Base-by-base conservation (phyloP, 257 asterid genomes). In the Schizonepeta tenuifolia region DNA sequence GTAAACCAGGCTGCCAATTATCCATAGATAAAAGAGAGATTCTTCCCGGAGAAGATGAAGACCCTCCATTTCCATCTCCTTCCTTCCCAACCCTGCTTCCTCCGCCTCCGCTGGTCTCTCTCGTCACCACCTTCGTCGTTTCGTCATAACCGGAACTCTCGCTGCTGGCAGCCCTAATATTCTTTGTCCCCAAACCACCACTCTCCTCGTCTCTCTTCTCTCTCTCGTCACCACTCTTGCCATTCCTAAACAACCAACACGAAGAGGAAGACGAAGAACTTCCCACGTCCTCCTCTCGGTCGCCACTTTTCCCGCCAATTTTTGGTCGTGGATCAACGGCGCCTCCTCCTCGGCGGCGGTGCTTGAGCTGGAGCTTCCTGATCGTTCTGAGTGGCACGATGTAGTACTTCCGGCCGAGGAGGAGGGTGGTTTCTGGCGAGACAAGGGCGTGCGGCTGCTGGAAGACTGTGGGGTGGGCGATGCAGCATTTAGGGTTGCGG, bases 381-480 rank as follows among this genome's bases (percentile, higher is more conserved):
- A 89, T 78, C 4, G 96, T 89, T 12, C 74, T 77, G 11, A 84
- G 55, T 0, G 96, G 96, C 5, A 90, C 92, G 17, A 84, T 80
- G 15, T 86, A 87, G 78, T 84, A 90, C 31, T 86, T 87, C 49
- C 65, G 82, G 40, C 95, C 95, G 5, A 88, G 92, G 57, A 62
- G 22, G 18, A 90, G 88, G 20, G 74, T 77, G 69, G 90, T 85
- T 3, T 83, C 87, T 0, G 94, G 92, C 10, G 90, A 65, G 9
- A 87, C 73, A 24, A 83, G 31, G n/a, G 79, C 90, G 72, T 87
- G 70, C 0, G 95, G 96, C 60, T 77, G 85, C 77, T 78, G 83
- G 88, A 90, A 90, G 17, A 87, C 83, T 9, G 79, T 82, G 7
- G 95, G 92, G 35, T 75, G 78, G 2, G 92, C 87, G 6, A 90